Evolutionary conservation across 768 basidiomycete genomes (phyloP).

Genomic region (Lyophyllum semitale): DNA sequence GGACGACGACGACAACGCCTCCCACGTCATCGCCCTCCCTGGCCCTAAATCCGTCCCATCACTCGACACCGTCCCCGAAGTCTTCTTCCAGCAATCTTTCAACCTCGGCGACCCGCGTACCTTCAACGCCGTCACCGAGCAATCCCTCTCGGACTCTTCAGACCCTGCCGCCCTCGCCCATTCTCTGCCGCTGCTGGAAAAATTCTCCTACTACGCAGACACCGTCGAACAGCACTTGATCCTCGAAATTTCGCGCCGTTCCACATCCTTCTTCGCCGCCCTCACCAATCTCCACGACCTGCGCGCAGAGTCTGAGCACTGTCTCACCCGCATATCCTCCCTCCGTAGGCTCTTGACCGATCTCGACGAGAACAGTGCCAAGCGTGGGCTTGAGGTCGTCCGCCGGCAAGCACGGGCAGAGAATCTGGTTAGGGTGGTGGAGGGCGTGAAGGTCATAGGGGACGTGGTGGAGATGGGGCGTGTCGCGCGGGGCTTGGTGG

Average conservation of each 20-base stretch:
- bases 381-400: constrained; percentile 78
- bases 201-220: constrained; percentile 89
- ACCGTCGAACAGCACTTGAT: constrained; percentile 94
- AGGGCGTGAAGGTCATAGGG: constrained; percentile 63
- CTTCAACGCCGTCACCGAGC: constrained; percentile 76
- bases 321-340: constrained; percentile 72
- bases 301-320: constrained; percentile 84
- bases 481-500: constrained; percentile 73
- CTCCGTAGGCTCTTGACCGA: constrained; percentile 73
- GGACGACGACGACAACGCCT: constrained; percentile 13
- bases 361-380: constrained; percentile 76
- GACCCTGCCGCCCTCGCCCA: constrained; percentile 68
- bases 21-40: constrained; percentile 24
- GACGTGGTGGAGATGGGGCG: constrained; percentile 79
- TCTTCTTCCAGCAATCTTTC: constrained; percentile 82
- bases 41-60: constrained; percentile 55
- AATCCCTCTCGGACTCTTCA: constrained; percentile 33
- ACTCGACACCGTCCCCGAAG: constrained; percentile 71
- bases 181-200: constrained; percentile 79
- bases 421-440: constrained; percentile 59
- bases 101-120: constrained; percentile 79
- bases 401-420: constrained; percentile 60
- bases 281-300: constrained; percentile 92
- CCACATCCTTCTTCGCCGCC: constrained; percentile 94
- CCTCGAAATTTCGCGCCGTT: constrained; percentile 87